A percentile compares a stretch with the other conserved stretches of the same genome.
phyloP scores from a whole-genome alignment of 1,284 basidiomycete genomes.

The Tilletia setariae region DNA sequence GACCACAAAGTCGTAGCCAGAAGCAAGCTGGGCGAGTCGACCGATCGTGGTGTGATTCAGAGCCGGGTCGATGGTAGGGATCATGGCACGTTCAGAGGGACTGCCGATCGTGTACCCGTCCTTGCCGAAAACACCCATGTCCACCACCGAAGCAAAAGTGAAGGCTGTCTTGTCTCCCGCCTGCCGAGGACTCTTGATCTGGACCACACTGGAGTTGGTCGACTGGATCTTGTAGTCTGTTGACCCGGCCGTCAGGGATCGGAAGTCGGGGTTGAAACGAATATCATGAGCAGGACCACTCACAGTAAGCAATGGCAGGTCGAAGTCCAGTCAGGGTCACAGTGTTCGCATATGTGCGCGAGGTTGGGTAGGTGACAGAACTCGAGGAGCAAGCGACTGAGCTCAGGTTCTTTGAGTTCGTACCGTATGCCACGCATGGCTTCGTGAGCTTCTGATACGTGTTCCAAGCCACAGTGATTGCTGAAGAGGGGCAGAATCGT shows the following conservation, averaged over 20 bases:
- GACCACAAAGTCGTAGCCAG: slow-evolving; percentile 19
- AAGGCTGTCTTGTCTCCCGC: slow-evolving; percentile 23
- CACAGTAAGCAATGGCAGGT: slow-evolving; percentile 34
- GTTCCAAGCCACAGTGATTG: slow-evolving; percentile 40
- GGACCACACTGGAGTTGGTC: slow-evolving; percentile 6
- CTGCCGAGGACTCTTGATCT: slow-evolving; percentile 13
- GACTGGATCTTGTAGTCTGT: slow-evolving; percentile 17
- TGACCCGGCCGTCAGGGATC: background rate
- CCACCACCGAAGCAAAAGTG: slow-evolving; percentile 17
- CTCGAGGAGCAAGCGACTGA: slow-evolving; percentile 24
- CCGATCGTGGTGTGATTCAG: slow-evolving; percentile 24
- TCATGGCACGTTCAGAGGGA: slow-evolving; percentile 14
- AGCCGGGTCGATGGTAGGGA: slow-evolving; percentile 19
- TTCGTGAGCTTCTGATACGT: slow-evolving; percentile 29
- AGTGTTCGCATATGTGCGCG: slow-evolving; percentile 36
- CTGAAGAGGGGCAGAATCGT: slow-evolving; percentile 5
- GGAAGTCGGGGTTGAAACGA: background rate
- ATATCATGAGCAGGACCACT: background rate
- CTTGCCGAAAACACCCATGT: slow-evolving; percentile 20
- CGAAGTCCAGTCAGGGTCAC: slow-evolving; percentile 28
- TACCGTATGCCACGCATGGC: slow-evolving; percentile 32
- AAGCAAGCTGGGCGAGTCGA: slow-evolving; percentile 11
- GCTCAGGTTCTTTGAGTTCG: slow-evolving; percentile 18
- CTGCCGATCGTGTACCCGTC: slow-evolving; percentile 18
- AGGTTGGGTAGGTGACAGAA: slow-evolving; percentile 37